Percentiles rank a stretch among this genome's conserved stretches.
phyloP scores from a whole-genome alignment of 768 basidiomycete genomes.

The Tricholoma bakamatsutake region DNA sequence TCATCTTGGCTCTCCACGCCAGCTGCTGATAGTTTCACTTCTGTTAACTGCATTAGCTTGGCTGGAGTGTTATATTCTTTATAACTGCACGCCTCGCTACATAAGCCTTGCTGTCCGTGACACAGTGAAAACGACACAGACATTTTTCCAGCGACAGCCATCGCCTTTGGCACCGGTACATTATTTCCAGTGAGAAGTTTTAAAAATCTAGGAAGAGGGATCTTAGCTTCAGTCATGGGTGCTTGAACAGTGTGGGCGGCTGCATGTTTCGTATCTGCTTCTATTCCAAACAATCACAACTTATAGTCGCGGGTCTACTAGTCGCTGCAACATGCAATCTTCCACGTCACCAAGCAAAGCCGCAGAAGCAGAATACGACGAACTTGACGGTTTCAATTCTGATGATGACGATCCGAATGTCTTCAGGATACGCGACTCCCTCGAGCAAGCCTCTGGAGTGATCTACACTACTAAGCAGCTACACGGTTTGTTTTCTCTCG shows the following conservation, averaged over 20 bases:
- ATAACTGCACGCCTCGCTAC: conserved; percentile 42
- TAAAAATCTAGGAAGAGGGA: conserved; percentile 61
- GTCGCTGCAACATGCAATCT: conserved; percentile 1
- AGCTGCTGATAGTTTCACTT: conserved; percentile 48
- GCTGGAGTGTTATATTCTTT: conserved; percentile 61
- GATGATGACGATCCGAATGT: conserved; percentile 32
- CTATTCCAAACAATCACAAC: conserved; percentile 3
- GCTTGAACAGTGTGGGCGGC: background rate
- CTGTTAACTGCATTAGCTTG: conserved; percentile 51
- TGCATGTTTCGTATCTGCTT: conserved; percentile 2
- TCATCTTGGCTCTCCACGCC: conserved; percentile 64
- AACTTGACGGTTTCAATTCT: conserved; percentile 35
- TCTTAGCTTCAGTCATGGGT: conserved; percentile 31
- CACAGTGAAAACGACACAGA: conserved; percentile 22
- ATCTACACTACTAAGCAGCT: conserved; percentile 40
- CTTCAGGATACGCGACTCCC: conserved; percentile 38
- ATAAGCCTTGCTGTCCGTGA: background rate
- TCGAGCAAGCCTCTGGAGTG: conserved; percentile 34
- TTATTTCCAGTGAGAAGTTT: conserved; percentile 56
- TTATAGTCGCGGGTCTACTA: background rate
- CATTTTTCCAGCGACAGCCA: conserved; percentile 68
- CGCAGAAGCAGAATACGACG: conserved; percentile 35
- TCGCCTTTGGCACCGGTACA: conserved; percentile 59
- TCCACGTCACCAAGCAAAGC: conserved; percentile 9
- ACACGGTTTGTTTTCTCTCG: conserved; percentile 33